These are phyloP conservation scores for Aspergillus sp. DNA, from an alignment of 2,329 filamentous ascomycete species.

Conservation along the genomic window DNA sequence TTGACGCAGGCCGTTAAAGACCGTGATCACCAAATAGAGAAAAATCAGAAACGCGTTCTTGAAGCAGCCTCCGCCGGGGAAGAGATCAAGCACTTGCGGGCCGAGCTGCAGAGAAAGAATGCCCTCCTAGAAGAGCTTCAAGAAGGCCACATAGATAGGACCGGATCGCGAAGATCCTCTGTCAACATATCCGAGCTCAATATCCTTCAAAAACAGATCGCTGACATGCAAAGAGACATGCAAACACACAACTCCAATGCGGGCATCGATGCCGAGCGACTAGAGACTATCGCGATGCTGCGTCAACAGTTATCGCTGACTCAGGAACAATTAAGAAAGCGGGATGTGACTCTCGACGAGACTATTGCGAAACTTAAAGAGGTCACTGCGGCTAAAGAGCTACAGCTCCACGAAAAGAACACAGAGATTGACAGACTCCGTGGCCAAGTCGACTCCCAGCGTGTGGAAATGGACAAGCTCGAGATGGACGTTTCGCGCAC, in stretches of 20 bases:
- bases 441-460: conserved; percentile 34
- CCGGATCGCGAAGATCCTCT: conserved; percentile 28
- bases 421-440: conserved; percentile 38
- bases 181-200: conserved; percentile 21
- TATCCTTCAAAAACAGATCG: conserved; percentile 32
- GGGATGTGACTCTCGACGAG: conserved; percentile 35
- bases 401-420: conserved; percentile 36
- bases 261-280: conserved; percentile 27
- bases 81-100: conserved; percentile 40
- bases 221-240: conserved; percentile 33
- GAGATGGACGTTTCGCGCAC: conserved; percentile 34
- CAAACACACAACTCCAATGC: conserved; percentile 23
- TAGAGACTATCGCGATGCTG: conserved; percentile 33
- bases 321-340: conserved; percentile 36
- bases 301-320: conserved; percentile 33
- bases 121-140: conserved; percentile 29
- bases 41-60: conserved; percentile 30
- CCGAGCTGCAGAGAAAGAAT: conserved; percentile 36
- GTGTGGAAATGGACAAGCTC: conserved; percentile 36
- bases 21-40: conserved; percentile 36
- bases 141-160: conserved; percentile 22
- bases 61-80: conserved; percentile 39
- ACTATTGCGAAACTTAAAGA: conserved; percentile 34
- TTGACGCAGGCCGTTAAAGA: conserved; percentile 32
- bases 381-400: conserved; percentile 31